phyloP scores from a whole-genome alignment of 164 flowering plant genomes.

The Tinospora cordifolia region DNA sequence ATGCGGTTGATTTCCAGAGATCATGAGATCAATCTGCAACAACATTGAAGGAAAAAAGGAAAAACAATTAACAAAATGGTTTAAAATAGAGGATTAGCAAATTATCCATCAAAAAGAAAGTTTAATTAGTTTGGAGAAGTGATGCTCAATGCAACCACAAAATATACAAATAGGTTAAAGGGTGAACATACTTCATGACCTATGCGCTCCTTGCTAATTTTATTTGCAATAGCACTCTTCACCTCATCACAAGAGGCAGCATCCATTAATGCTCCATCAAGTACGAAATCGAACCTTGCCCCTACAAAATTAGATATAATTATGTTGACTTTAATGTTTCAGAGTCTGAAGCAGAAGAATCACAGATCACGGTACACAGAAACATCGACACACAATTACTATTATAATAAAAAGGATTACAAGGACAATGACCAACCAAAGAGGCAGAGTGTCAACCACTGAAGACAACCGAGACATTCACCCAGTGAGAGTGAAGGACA shows the following conservation, averaged over 20 bases:
- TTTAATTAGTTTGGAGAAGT: neutral
- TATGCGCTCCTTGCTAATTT: slow-evolving; percentile 89
- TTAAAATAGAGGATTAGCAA: neutral
- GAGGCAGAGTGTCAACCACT: no score
- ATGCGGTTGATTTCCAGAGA: slow-evolving; percentile 76
- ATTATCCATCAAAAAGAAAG: neutral
- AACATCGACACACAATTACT: no score
- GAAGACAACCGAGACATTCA: no score
- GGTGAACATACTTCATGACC: slow-evolving; percentile 72
- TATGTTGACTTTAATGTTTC: no score
- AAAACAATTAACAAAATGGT: neutral
- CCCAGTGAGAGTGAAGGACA: no score
- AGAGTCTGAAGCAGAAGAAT: no score
- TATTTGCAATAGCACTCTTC: slow-evolving; percentile 65
- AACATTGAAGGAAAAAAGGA: neutral
- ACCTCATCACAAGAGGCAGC: slow-evolving; percentile 80
- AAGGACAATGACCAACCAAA: no score
- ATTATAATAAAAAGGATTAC: no score
- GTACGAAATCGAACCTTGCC: slow-evolving; percentile 71
- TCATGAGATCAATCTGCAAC: slow-evolving; percentile 91
- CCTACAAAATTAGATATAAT: slow-evolving; percentile 31
- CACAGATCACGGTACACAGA: no score
- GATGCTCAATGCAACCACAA: neutral
- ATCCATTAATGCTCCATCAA: slow-evolving; percentile 64
- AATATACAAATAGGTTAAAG: slow-evolving; percentile 1